Conservation (phyloP, 2,329 filamentous ascomycete species). For the Penicillium sp. region DNA sequence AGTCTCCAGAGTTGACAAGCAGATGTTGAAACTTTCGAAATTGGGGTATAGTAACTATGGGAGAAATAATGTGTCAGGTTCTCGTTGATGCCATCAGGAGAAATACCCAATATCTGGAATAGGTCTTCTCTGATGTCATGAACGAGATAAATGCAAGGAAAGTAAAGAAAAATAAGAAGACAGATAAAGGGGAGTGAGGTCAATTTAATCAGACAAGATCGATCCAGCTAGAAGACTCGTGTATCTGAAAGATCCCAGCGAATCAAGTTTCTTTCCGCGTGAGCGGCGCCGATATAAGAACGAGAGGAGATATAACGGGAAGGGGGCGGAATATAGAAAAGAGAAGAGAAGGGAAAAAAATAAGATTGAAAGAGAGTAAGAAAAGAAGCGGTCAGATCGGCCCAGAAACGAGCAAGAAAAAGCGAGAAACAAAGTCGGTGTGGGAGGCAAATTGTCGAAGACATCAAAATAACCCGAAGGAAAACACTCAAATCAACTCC, state of each 20-base stretch:
- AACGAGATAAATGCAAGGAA: neutral
- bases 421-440: constrained; percentile 10
- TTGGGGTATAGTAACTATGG: neutral
- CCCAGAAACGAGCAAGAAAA: constrained; percentile 16
- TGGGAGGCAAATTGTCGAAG: constrained; percentile 17
- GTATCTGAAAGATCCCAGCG: constrained; percentile 9
- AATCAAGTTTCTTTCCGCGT: constrained; percentile 26
- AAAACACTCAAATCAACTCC: constrained; percentile 1
- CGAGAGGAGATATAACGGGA: neutral
- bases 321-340: neutral
- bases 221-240: constrained; percentile 9
- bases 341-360: constrained; percentile 7
- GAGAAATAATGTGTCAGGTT: neutral
- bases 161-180: neutral
- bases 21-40: neutral
- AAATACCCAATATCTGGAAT: neutral
- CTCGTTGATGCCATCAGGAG: neutral
- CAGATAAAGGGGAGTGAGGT: constrained; percentile 2
- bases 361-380: constrained; percentile 6
- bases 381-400: constrained; percentile 1
- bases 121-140: neutral
- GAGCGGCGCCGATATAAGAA: constrained; percentile 24
- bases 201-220: constrained; percentile 13
- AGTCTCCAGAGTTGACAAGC: neutral
- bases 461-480: constrained; percentile 11